Percentiles rank a stretch among this genome's conserved stretches.
phyloP scores from a whole-genome alignment of 306 rosid species.

The Lotus japonicus region DNA sequence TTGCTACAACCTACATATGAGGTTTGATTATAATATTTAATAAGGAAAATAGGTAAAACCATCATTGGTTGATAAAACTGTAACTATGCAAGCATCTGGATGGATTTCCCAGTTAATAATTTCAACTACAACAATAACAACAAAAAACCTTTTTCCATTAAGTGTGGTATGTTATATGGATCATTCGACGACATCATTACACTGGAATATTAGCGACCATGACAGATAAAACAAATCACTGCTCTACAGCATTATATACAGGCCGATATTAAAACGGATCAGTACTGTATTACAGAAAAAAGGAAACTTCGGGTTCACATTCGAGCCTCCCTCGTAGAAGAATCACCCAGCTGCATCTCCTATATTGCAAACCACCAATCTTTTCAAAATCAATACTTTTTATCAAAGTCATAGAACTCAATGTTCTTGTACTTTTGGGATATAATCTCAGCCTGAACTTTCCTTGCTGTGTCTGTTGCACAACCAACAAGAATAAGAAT shows the following conservation, averaged over 20 bases:
- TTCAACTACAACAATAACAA: not conserved
- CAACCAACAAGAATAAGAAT: constrained; percentile 97
- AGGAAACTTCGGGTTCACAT: not conserved
- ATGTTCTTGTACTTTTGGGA: constrained; percentile 93
- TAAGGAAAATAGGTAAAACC: too few relatives aligned
- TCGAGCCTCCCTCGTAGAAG: not conserved
- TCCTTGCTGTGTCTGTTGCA: constrained; percentile 92
- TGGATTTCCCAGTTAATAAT: not conserved
- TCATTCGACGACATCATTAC: too few relatives aligned
- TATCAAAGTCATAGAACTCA: constrained; percentile 77
- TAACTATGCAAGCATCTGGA: not conserved
- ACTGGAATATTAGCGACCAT: too few relatives aligned
- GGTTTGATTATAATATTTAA: too few relatives aligned
- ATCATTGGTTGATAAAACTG: not conserved
- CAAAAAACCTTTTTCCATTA: too few relatives aligned
- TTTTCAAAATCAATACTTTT: constrained; percentile 39
- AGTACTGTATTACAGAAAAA: not conserved
- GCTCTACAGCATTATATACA: constrained; percentile 37
- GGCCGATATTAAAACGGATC: constrained; percentile 15
- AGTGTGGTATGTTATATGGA: too few relatives aligned
- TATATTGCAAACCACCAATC: constrained; percentile 14
- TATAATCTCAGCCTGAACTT: constrained; percentile 90
- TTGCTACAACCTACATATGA: too few relatives aligned
- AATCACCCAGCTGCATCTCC: not conserved
- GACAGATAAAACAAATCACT: not conserved